Conservation (phyloP, 495 filamentous ascomycete species). For the Xylaria flabelliformis region DNA sequence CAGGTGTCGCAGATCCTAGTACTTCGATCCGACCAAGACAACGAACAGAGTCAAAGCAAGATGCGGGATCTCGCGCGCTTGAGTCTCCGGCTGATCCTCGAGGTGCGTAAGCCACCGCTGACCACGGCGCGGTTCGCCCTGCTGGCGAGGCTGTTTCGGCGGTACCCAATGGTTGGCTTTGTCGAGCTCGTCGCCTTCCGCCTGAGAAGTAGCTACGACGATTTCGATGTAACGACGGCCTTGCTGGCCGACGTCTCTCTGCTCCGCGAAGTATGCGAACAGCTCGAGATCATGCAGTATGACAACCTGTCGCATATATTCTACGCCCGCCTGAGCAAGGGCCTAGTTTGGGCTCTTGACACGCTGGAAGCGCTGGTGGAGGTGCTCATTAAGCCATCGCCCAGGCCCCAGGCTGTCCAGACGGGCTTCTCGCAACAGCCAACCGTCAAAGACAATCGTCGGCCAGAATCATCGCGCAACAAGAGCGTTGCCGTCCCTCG, state of each 20-base stretch:
- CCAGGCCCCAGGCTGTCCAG: background rate
- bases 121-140: slow-evolving; percentile 24
- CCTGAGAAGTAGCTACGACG: slow-evolving; percentile 1
- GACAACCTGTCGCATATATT: slow-evolving; percentile 27
- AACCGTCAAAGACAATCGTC: slow-evolving; percentile 1
- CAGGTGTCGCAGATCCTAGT: slow-evolving; percentile 30
- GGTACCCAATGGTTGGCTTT: slow-evolving; percentile 29
- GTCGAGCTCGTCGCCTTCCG: slow-evolving; percentile 24
- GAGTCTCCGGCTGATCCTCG: slow-evolving; percentile 26
- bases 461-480: slow-evolving; percentile 5
- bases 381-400: slow-evolving; percentile 3
- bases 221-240: slow-evolving; percentile 9
- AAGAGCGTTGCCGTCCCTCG: background rate
- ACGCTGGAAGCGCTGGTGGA: slow-evolving; percentile 22
- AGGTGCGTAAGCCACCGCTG: slow-evolving; percentile 7
- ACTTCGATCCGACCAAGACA: slow-evolving; percentile 20
- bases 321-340: slow-evolving; percentile 24
- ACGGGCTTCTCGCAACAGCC: background rate
- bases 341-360: slow-evolving; percentile 21
- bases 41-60: slow-evolving; percentile 18
- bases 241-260: slow-evolving; percentile 18
- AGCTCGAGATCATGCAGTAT: slow-evolving; percentile 24
- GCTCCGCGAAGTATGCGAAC: slow-evolving; percentile 19
- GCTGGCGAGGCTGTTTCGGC: slow-evolving; percentile 25
- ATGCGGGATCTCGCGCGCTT: slow-evolving; percentile 27